Percentiles rank a stretch among this genome's conserved stretches.
Conservation (phyloP, 1,139 yeast genomes). For the Diutina mesorugosa region DNA sequence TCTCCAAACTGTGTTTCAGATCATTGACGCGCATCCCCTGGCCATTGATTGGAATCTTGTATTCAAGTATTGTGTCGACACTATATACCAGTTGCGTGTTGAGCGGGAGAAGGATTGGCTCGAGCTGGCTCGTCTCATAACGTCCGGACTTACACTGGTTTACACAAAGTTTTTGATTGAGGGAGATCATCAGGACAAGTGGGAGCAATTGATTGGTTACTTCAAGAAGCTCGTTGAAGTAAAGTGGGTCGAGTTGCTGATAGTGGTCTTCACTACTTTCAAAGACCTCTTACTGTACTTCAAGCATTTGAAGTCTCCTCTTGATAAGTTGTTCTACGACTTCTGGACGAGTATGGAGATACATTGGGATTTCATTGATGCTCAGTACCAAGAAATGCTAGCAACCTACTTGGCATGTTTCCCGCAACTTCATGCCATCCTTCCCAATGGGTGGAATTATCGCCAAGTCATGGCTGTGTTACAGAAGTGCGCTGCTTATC, state of each 20-base stretch:
- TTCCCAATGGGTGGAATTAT: slow-evolving; percentile 14
- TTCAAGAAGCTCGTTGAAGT: slow-evolving; percentile 24
- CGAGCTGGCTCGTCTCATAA: slow-evolving; percentile 43
- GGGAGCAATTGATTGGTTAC: slow-evolving; percentile 41
- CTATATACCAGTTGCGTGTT: slow-evolving; percentile 8
- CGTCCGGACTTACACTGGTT: slow-evolving; percentile 46
- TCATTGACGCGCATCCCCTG: slow-evolving; percentile 66
- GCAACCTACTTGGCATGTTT: slow-evolving; percentile 39
- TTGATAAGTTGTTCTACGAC: slow-evolving; percentile 25
- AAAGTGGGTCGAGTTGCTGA: slow-evolving; percentile 34
- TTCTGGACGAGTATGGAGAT: slow-evolving; percentile 56
- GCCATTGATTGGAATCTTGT: slow-evolving; percentile 41
- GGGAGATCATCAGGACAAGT: slow-evolving; percentile 19
- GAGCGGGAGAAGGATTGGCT: slow-evolving; percentile 15
- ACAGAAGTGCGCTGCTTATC: slow-evolving; percentile 54
- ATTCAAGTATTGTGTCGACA: slow-evolving; percentile 33
- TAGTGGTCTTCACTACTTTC: slow-evolving; percentile 39
- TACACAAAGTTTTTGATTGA: slow-evolving; percentile 30
- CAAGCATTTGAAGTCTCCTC: slow-evolving; percentile 4
- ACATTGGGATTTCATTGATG: slow-evolving; percentile 43
- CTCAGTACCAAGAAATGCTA: slow-evolving; percentile 44
- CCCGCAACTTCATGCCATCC: slow-evolving; percentile 27
- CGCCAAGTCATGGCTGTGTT: slow-evolving; percentile 32
- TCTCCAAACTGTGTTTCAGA: slow-evolving; percentile 74
- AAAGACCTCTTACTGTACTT: slow-evolving; percentile 30